Evolutionary conservation across 2,329 filamentous ascomycete species (phyloP).

Genomic region (Neopestalotiopsis sp.): DNA sequence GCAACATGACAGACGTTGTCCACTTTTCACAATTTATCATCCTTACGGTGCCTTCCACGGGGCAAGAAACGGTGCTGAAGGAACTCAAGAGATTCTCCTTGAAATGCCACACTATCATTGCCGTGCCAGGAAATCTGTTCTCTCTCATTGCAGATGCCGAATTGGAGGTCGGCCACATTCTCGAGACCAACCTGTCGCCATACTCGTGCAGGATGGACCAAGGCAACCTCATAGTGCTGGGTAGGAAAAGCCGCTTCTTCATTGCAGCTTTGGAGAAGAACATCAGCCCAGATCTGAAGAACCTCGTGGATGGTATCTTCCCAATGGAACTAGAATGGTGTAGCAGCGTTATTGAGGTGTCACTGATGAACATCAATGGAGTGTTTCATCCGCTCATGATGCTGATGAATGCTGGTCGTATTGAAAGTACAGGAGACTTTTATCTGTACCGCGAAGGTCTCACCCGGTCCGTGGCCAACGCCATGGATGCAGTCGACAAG

Average conservation of each 20-base stretch:
- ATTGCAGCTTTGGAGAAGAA: conserved; percentile 16
- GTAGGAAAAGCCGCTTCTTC: conserved; percentile 21
- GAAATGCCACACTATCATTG: conserved; percentile 26
- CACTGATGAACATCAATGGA: conserved; percentile 31
- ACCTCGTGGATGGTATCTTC: conserved; percentile 24
- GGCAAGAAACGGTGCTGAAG: conserved; percentile 24
- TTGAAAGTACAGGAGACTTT: conserved; percentile 32
- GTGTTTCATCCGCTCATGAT: conserved; percentile 33
- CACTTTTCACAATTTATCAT: conserved; percentile 28
- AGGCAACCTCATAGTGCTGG: conserved; percentile 25
- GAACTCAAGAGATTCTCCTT: conserved; percentile 21
- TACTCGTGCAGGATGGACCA: conserved; percentile 30
- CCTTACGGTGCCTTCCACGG: conserved; percentile 27
- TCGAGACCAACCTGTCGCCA: conserved; percentile 31
- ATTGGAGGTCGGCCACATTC: conserved; percentile 25
- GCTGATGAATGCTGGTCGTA: conserved; percentile 33
- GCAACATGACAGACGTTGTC: conserved; percentile 27
- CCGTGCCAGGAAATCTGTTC: conserved; percentile 31
- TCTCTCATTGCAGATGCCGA: conserved; percentile 23
- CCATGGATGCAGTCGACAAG: conserved; percentile 27
- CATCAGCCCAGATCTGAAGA: conserved; percentile 8
- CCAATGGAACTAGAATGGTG: conserved; percentile 30
- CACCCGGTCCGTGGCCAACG: conserved; percentile 24
- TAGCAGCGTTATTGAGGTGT: conserved; percentile 31
- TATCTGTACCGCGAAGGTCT: conserved; percentile 27